Conservation (phyloP, 2,329 filamentous ascomycete species). For the Botrytis aclada region DNA sequence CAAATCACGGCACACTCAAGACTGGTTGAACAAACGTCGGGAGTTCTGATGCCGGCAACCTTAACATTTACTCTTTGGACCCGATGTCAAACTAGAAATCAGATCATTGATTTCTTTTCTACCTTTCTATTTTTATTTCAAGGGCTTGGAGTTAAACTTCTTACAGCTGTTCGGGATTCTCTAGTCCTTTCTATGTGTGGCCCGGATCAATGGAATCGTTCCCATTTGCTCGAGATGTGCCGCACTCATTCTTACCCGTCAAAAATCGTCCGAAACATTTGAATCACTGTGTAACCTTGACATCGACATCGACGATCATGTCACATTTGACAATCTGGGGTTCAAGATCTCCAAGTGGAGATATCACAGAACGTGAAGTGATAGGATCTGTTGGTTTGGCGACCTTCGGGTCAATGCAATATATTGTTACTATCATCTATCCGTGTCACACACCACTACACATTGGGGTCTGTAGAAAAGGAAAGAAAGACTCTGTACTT, state of each 20-base stretch:
- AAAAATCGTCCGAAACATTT: conserved; percentile 9
- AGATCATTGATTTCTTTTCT: background rate
- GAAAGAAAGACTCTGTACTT: background rate
- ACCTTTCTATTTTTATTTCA: background rate
- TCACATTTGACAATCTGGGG: conserved; percentile 4
- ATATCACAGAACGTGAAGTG: background rate
- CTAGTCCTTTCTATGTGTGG: background rate
- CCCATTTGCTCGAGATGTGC: conserved; percentile 2
- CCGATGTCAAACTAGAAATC: background rate
- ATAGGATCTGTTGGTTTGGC: background rate
- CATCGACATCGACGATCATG: conserved; percentile 12
- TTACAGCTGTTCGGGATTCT: background rate
- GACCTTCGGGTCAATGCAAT: background rate
- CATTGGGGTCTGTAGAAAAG: background rate
- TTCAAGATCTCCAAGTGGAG: background rate
- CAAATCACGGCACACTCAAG: background rate
- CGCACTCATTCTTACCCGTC: background rate
- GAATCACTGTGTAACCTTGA: background rate
- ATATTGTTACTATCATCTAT: background rate
- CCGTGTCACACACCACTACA: background rate
- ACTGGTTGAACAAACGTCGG: background rate
- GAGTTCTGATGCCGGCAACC: background rate
- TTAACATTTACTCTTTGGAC: background rate
- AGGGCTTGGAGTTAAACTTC: background rate
- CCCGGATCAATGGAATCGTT: background rate